phyloP scores from a whole-genome alignment of 2,329 filamentous ascomycete species.

The Cladosporium sp. region DNA sequence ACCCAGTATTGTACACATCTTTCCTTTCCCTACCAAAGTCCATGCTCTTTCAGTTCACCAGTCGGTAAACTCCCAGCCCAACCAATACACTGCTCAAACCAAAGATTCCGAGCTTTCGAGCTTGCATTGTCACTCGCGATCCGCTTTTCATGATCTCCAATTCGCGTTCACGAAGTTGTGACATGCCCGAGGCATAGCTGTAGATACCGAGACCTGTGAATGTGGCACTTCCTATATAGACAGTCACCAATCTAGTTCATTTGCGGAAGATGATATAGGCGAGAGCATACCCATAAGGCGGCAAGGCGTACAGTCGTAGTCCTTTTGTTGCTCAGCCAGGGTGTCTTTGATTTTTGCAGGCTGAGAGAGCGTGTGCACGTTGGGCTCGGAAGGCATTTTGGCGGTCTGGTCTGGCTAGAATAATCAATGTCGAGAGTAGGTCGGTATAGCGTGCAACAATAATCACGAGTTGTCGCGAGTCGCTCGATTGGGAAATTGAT shows the following conservation, averaged over 20 bases:
- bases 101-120: constrained; percentile 43
- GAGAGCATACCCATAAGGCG: constrained; percentile 19
- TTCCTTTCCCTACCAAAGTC: not conserved
- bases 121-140: constrained; percentile 43
- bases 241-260: not conserved
- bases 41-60: constrained; percentile 19
- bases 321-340: constrained; percentile 19
- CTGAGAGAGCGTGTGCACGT: constrained; percentile 11
- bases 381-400: constrained; percentile 6
- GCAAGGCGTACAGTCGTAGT: constrained; percentile 22
- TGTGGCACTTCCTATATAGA: constrained; percentile 41
- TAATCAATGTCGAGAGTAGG: not conserved
- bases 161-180: constrained; percentile 45
- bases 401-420: not conserved
- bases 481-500: constrained; percentile 4
- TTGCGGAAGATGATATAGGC: not conserved
- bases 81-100: constrained; percentile 43
- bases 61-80: constrained; percentile 48
- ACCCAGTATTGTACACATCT: not conserved
- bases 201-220: constrained; percentile 51
- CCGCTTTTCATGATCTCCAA: constrained; percentile 43
- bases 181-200: constrained; percentile 48
- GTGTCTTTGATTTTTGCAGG: constrained; percentile 11
- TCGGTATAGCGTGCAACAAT: not conserved
- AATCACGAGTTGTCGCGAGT: constrained; percentile 4